A percentile compares a stretch with the other conserved stretches of the same genome.
Conservation (phyloP, 306 rosid species). For the Cicer cuneatum region DNA sequence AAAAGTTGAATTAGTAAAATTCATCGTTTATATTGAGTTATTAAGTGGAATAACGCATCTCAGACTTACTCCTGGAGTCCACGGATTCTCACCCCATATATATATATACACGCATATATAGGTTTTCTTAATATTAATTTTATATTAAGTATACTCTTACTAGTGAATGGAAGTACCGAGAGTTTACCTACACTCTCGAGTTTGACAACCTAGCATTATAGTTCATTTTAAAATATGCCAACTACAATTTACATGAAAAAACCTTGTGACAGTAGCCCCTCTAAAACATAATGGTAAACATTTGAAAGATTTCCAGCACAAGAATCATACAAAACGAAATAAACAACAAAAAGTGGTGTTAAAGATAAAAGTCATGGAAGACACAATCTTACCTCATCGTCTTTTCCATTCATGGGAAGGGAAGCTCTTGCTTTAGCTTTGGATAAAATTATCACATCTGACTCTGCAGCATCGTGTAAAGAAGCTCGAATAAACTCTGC, state of each 20-base stretch:
- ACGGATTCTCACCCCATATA: too few relatives aligned
- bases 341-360: not conserved
- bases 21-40: too few relatives aligned
- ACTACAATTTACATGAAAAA: not conserved
- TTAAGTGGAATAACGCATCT: too few relatives aligned
- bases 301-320: conserved; percentile 38
- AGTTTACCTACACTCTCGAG: not conserved
- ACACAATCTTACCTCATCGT: conserved; percentile 68
- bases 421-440: conserved; percentile 82
- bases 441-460: conserved; percentile 71
- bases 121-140: not conserved
- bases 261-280: not conserved
- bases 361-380: conserved; percentile 19
- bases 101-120: not conserved
- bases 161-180: not conserved
- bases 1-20: too few relatives aligned
- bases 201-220: conserved; percentile 1
- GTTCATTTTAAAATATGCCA: conserved; percentile 30
- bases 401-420: conserved; percentile 72
- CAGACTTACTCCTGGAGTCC: too few relatives aligned
- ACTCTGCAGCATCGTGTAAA: conserved; percentile 76
- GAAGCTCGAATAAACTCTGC: conserved; percentile 90
- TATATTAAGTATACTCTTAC: not conserved
- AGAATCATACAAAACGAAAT: conserved; percentile 31
- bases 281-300: conserved; percentile 17